These are phyloP conservation scores for Mycena pura DNA, from an alignment of 768 basidiomycete species.

Conservation along the genomic window DNA sequence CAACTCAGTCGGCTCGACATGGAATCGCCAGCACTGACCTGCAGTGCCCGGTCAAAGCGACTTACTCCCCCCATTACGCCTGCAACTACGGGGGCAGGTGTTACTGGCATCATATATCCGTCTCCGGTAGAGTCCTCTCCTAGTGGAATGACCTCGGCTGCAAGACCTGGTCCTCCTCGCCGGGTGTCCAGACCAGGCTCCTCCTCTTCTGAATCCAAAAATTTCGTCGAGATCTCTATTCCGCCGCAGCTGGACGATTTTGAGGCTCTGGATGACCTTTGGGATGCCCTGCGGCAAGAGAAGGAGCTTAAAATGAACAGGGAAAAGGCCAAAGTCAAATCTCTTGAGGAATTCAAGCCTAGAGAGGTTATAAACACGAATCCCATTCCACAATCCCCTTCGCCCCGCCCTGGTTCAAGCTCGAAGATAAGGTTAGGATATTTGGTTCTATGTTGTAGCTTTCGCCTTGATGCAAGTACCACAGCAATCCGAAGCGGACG, in stretches of 20 bases:
- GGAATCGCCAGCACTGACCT: neutral
- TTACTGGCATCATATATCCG: constrained; percentile 19
- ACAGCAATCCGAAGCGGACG: neutral
- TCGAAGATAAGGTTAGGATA: constrained; percentile 23
- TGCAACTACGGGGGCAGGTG: constrained; percentile 19
- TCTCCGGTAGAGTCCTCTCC: constrained; percentile 14
- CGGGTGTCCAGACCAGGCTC: constrained; percentile 15
- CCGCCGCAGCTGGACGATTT: constrained; percentile 31
- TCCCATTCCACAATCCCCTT: constrained; percentile 4
- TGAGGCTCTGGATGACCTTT: constrained; percentile 46
- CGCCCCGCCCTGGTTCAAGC: constrained; percentile 21
- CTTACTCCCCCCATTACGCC: constrained; percentile 19
- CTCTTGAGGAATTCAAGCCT: constrained; percentile 41
- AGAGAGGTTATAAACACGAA: neutral
- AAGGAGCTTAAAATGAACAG: constrained; percentile 51
- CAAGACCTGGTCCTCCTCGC: constrained; percentile 11
- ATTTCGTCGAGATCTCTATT: constrained; percentile 17
- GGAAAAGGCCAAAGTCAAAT: constrained; percentile 54
- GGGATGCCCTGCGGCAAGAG: constrained; percentile 48
- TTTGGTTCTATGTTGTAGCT: neutral
- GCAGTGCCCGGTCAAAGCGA: constrained; percentile 2
- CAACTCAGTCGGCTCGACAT: constrained; percentile 7
- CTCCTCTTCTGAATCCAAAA: constrained; percentile 11
- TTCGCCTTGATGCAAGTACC: neutral
- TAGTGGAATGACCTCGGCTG: neutral